Evolutionary conservation across 2,329 filamentous ascomycete genomes (phyloP).

Genomic region (Stylonectria norvegica): DNA sequence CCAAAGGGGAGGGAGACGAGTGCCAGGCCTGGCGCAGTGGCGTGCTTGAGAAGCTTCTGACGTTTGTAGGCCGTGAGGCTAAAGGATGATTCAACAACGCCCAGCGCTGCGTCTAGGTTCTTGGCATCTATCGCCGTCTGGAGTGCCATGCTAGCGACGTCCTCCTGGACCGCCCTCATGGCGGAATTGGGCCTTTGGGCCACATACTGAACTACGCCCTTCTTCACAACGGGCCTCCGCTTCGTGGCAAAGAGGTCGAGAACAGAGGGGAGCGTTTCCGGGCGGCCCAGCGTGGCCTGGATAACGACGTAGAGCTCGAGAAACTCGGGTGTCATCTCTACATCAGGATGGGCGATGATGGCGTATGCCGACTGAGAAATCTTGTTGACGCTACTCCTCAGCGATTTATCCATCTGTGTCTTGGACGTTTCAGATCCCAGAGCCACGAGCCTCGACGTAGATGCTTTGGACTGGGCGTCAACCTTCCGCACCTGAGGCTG

Average conservation of each 20-base stretch:
- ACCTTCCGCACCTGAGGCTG: slow-evolving; percentile 40
- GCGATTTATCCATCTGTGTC: slow-evolving; percentile 31
- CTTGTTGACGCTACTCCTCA: slow-evolving; percentile 46
- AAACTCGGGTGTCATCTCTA: slow-evolving; percentile 74
- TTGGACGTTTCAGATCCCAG: slow-evolving; percentile 36
- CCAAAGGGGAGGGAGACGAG: slow-evolving; percentile 61
- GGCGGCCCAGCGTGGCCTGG: slow-evolving; percentile 68
- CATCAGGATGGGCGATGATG: slow-evolving; percentile 68
- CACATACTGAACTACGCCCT: slow-evolving; percentile 57
- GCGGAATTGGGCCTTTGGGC: slow-evolving; percentile 65
- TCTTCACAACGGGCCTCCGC: slow-evolving; percentile 61
- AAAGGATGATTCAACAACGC: slow-evolving; percentile 69
- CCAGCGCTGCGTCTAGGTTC: slow-evolving; percentile 73
- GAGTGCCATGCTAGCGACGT: slow-evolving; percentile 69
- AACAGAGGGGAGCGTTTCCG: slow-evolving; percentile 73
- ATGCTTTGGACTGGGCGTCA: slow-evolving; percentile 40
- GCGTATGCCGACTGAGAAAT: slow-evolving; percentile 62
- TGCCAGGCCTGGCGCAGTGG: slow-evolving; percentile 56
- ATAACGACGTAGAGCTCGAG: slow-evolving; percentile 73
- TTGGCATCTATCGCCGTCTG: slow-evolving; percentile 75
- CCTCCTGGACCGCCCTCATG: slow-evolving; percentile 67
- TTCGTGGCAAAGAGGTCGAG: slow-evolving; percentile 84
- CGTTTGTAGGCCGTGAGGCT: slow-evolving; percentile 63
- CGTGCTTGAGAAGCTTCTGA: slow-evolving; percentile 63
- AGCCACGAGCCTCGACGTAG: slow-evolving; percentile 54